A percentile compares a stretch with the other conserved stretches of the same genome.
phyloP scores from a whole-genome alignment of 768 basidiomycete genomes.

The Lanmaoa rubissima region DNA sequence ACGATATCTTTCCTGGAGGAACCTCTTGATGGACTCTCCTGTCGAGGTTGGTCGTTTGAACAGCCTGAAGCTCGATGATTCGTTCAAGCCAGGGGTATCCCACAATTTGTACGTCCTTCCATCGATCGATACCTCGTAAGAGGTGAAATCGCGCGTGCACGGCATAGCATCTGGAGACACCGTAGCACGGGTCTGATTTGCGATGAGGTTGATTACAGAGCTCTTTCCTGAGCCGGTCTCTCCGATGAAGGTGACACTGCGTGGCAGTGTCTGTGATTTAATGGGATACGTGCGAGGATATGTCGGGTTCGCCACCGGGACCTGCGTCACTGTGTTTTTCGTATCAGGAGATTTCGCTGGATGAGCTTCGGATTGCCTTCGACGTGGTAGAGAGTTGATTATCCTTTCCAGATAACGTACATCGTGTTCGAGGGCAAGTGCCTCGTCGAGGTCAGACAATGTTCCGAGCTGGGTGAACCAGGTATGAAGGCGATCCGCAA shows the following conservation, averaged over 20 bases:
- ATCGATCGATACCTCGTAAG: slow-evolving; percentile 24
- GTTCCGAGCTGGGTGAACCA: too few species aligned
- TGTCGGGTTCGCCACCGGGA: background rate
- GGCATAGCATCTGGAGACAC: slow-evolving; percentile 30
- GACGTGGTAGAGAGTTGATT: too few species aligned
- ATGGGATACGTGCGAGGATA: background rate
- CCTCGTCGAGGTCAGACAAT: too few species aligned
- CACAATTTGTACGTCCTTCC: slow-evolving; percentile 22
- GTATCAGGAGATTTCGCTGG: too few species aligned
- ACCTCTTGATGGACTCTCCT: slow-evolving; percentile 18
- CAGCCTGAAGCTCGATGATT: background rate
- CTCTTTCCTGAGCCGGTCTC: slow-evolving; percentile 38
- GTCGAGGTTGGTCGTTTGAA: slow-evolving; percentile 6
- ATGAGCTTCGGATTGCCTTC: too few species aligned
- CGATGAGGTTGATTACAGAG: slow-evolving; percentile 42
- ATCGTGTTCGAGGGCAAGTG: too few species aligned
- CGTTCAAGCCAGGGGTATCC: slow-evolving; percentile 35
- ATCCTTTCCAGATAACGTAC: too few species aligned
- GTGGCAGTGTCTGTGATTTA: slow-evolving; percentile 10
- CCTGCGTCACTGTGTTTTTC: slow-evolving; percentile 4
- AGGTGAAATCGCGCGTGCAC: slow-evolving; percentile 29
- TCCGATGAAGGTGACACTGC: slow-evolving; percentile 39
- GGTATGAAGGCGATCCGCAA: too few species aligned
- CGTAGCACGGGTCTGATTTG: slow-evolving; percentile 16
- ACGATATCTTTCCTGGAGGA: slow-evolving; percentile 32